Evolutionary conservation across 1,284 basidiomycete genomes (phyloP).

Genomic region (Ustilago curta): DNA sequence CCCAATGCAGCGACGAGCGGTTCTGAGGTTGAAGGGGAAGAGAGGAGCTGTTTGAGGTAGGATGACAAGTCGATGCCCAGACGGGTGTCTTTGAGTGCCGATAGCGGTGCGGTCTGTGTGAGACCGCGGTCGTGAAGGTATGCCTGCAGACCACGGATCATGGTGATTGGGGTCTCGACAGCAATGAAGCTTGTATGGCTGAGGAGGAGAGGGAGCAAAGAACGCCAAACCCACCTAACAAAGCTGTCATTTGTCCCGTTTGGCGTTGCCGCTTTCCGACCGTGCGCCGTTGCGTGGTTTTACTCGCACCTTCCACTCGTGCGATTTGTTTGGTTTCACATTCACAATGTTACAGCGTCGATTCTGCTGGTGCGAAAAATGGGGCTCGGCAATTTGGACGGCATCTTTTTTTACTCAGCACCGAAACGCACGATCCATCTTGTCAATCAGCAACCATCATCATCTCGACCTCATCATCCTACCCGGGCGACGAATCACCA

Average conservation of each 20-base stretch:
- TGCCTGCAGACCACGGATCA: constrained; percentile 52
- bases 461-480: background rate
- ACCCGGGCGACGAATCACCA: background rate
- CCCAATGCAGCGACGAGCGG: constrained; percentile 93
- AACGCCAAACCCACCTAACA: background rate
- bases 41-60: constrained; percentile 85
- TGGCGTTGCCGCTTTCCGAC: background rate
- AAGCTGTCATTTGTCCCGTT: too few species aligned
- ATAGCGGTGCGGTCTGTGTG: constrained; percentile 83
- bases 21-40: constrained; percentile 81
- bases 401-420: constrained; percentile 11
- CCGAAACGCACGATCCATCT: constrained; percentile 14
- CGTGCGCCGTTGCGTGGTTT: constrained; percentile 9
- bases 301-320: constrained; percentile 7
- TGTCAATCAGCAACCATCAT: background rate
- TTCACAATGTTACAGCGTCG: background rate
- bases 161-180: constrained; percentile 10
- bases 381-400: constrained; percentile 20
- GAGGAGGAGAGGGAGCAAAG: constrained; percentile 2
- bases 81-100: constrained; percentile 87
- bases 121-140: constrained; percentile 84
- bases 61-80: constrained; percentile 96
- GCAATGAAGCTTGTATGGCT: background rate
- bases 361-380: background rate
- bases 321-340: background rate